Evolutionary conservation across 192 early-diverging fungal genomes (phyloP), one percentile per base, ranked within the genome.

Genomic region (Oehlia diaphana): DNA sequence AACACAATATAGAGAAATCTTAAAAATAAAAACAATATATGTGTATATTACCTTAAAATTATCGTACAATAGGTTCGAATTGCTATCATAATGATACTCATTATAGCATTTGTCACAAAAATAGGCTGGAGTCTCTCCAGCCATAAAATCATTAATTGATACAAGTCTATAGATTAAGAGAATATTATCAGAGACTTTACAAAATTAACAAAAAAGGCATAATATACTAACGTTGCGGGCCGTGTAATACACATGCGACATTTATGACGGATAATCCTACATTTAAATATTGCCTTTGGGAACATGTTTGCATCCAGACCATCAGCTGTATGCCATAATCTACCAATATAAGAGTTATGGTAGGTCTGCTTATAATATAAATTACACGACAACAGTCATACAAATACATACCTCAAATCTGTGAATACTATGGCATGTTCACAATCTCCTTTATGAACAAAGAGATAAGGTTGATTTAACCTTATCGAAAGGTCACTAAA

Each of bases 361-460:
- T 47, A 47, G 12, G 35, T n/a, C 67, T 69, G n/a, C 12, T 66
- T 78, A 33, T 21, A n/a, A 66, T 26, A 50, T 16, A 50, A 21
- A 5, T 2, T 37, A 26, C 4, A 26, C 19, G 5, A n/a, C 7
- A 49, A 53, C 58, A 50, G 16, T 69, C 9, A 44, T 3, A 53
- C 8, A 67, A 78, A 4, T 9, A 49, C 47, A 21, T 85, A 90
- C 89, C 92, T 87, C 37, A 92, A 53, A 68, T 91, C 90, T 10
- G 86, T 87, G 72, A 95, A 90, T 79, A 91, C 85, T 47, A 95
- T 50, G 33, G 92, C 84, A 72, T 95, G 94, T 79, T 94, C 90
- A 80, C 94, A 95, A 71, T 90, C 86, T 44, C 91, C 94, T 84
- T 94, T 93, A 78, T 95, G 94, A 12, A 91, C 87, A 70, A 93